These are phyloP conservation scores for Mitragyna speciosa DNA, from an alignment of 257 asterid species.

Conservation along the genomic window DNA sequence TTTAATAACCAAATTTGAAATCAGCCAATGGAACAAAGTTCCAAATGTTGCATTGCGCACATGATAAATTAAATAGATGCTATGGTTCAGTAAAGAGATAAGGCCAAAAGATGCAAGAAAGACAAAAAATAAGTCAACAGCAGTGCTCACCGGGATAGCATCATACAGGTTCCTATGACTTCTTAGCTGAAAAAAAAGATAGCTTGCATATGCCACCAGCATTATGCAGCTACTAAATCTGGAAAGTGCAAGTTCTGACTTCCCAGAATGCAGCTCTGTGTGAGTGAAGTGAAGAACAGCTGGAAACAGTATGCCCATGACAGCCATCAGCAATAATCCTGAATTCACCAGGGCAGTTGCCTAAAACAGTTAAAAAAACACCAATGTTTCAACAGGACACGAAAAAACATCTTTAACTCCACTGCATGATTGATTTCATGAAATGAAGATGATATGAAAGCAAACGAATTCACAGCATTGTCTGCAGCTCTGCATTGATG, in stretches of 20 bases:
- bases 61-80: background rate
- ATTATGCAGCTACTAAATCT: slow-evolving; percentile 94
- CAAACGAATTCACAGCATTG: slow-evolving; percentile 13
- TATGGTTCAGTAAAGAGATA: background rate
- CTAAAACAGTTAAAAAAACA: slow-evolving; percentile 46
- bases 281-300: slow-evolving; percentile 94
- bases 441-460: slow-evolving; percentile 14
- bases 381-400: slow-evolving; percentile 25
- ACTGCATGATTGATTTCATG: background rate
- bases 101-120: background rate
- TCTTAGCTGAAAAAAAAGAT: slow-evolving; percentile 92
- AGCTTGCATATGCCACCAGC: slow-evolving; percentile 92
- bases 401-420: background rate
- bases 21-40: background rate
- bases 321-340: slow-evolving; percentile 95
- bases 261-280: slow-evolving; percentile 79
- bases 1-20: background rate
- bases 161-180: slow-evolving; percentile 55
- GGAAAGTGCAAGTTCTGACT: slow-evolving; percentile 88
- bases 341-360: slow-evolving; percentile 85
- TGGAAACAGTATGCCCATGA: slow-evolving; percentile 89
- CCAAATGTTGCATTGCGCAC: background rate
- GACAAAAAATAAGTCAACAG: slow-evolving; percentile 3
- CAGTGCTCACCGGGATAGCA: slow-evolving; percentile 54
- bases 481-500: background rate